Evolutionary conservation across 139 green algal species (phyloP), one percentile per base, ranked within the genome.

Genomic region (Micractinium conductrix): DNA sequence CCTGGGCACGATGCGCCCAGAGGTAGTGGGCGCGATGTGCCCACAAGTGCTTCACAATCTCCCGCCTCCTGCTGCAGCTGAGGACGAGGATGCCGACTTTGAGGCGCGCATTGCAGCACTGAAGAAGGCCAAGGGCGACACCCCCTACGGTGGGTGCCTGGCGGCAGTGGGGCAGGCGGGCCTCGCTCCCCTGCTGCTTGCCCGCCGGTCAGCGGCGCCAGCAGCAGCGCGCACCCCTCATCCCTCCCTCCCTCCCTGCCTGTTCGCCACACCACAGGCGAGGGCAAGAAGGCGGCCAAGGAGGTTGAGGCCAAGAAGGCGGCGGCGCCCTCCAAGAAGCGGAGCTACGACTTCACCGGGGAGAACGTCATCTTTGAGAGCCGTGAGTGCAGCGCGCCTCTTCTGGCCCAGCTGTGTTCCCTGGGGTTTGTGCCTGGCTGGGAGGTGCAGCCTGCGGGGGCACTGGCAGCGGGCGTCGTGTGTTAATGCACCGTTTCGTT

Each of bases 71-170:
- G n/a, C n/a, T 37, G 48, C 74, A 80, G 84, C 63, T 48, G 72
- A 79, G 2, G 73, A 88, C 19, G 81, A 87, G 4, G 91, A 93
- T 30, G 90, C 85, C 0, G 94, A 95, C 65, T 94, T 97, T 44
- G 94, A 97, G 85, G 87, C 88, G 35, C 91, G 94, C 12, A 86
- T 97, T 38, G 92, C 90, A 9, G 88, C 89, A 45, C 87, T 97
- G 53, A 90, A 92, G 33, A 86, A 83, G 37, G 91, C 87, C 14
- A 96, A 96, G 88, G 92, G 92, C 26, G 88, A 89, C 24, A 95
- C 92, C 8, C 75, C 84, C 0, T 94, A 95, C 45, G 85, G 88
- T 19, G 79, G 88, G 83, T 89, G 35, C 30, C 14, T 26, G 30
- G 53, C 10, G 17, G 67, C 62, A 30, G 58, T 67, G 62, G 4